Base-by-base conservation (phyloP, 1,139 yeast genomes). In the Candida sanyaensis region DNA sequence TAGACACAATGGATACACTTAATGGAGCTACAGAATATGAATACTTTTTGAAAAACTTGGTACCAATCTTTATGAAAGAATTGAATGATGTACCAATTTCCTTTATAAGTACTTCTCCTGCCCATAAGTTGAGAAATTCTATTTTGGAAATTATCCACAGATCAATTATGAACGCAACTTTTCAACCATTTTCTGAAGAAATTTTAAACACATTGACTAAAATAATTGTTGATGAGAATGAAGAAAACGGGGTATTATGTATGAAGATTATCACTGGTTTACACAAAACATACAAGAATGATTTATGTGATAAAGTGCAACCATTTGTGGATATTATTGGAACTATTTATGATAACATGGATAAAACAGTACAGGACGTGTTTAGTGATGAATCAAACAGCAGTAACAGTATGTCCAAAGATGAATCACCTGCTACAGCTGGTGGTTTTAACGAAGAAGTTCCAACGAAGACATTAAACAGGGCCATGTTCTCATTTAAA, bases 221-320 rank as follows among this genome's bases (percentile, higher is more conserved):
- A 31, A 71, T 88, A 13, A 71, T 93, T 50, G 81, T 80, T 23
- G 75, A 70, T 13, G 99, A 95, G 62, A 93, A 95, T 63, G 99
- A 95, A 66, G 98, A 92, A 55, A 93, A 93, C 63, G 99, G 98
- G 43, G 91, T 91, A 1, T 75, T 91, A 48, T 88, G 96, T 63
- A 86, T 92, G 87, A 92, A 90, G 64, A 85, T 91, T 47, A 78
- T 92, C 48, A 90, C 98, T n/a, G 81, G 88, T 42, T 72, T 93
- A 49, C 97, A 92, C 69, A 87, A 95, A 64, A 83, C 95, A 0
- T 93, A 88, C 70, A 92, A 89, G 68, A 66, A 78, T 17, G 75
- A 77, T 37, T 71, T 92, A 49, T 74, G 79, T 12, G 92, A 84
- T 21, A 86, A 86, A 57, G 96, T 93, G 3, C 85, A 81, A 55